phyloP scores from a whole-genome alignment of 257 asterid species.

The Thymus mandschuricus region DNA sequence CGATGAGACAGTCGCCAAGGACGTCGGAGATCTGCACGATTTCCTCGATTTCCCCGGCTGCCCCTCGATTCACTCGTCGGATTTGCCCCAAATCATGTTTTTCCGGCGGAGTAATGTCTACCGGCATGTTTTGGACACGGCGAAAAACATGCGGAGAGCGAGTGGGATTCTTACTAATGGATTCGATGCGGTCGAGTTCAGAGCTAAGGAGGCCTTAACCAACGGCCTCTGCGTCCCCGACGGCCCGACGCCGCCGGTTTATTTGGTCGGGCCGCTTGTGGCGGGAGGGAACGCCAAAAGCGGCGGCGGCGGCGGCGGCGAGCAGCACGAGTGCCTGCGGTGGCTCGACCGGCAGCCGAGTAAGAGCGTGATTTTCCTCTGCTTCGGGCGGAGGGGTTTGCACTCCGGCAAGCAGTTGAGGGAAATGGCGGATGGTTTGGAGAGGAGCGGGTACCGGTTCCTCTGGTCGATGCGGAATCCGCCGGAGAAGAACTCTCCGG shows the following conservation, averaged over 20 bases:
- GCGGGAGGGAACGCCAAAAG: not conserved
- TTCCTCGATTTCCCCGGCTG: constrained; percentile 33
- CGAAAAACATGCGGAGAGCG: constrained; percentile 30
- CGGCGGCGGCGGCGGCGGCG: constrained; percentile 2
- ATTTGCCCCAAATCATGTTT: constrained; percentile 23
- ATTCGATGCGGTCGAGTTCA: constrained; percentile 36
- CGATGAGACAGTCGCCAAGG: constrained; percentile 11
- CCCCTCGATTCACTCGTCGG: constrained; percentile 33
- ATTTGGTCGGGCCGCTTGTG: constrained; percentile 45
- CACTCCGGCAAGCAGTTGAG: constrained; percentile 2
- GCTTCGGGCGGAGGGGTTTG: constrained; percentile 18
- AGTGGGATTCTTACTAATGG: constrained; percentile 34
- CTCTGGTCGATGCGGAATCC: constrained; percentile 25
- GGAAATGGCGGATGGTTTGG: constrained; percentile 5
- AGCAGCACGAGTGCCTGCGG: constrained; percentile 23
- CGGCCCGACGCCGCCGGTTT: constrained; percentile 52
- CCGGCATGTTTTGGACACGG: constrained; percentile 30
- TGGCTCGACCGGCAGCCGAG: constrained; percentile 22
- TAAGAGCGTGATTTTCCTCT: constrained; percentile 12
- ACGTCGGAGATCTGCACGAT: constrained; percentile 17
- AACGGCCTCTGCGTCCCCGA: constrained; percentile 45
- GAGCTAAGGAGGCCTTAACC: constrained; percentile 37
- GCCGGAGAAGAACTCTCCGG: not conserved
- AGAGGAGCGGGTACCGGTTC: constrained; percentile 5
- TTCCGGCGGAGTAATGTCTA: constrained; percentile 31